A percentile compares a stretch with the other conserved stretches of the same genome.
These are phyloP conservation scores for Mycena indigotica DNA, from an alignment of 768 basidiomycete genomes.

Conservation along the genomic window DNA sequence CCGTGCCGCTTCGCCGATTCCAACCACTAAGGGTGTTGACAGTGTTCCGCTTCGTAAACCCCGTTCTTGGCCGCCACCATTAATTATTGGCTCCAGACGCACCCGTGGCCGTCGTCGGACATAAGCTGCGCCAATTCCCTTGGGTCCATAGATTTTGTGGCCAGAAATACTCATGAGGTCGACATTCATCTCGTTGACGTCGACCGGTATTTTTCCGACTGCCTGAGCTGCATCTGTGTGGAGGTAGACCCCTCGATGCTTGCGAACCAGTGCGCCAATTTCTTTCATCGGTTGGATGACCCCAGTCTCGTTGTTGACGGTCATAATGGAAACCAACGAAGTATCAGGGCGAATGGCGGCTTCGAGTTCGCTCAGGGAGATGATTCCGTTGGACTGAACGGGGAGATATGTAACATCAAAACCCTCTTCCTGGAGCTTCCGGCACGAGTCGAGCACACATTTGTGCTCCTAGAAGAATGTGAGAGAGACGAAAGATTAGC, in stretches of 20 bases:
- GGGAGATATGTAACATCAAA: slow-evolving; percentile 99
- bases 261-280: slow-evolving; percentile 83
- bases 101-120: slow-evolving; percentile 92
- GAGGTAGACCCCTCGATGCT: slow-evolving; percentile 89
- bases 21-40: slow-evolving; percentile 84
- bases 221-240: slow-evolving; percentile 99
- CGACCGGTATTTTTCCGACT: slow-evolving; percentile 84
- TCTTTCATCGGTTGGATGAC: slow-evolving; percentile 97
- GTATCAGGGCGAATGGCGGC: slow-evolving; percentile 90
- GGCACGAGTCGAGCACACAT: slow-evolving; percentile 97
- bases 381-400: slow-evolving; percentile 81
- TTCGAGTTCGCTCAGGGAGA: slow-evolving; percentile 79
- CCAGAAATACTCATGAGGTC: slow-evolving; percentile 96
- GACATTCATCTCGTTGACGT: slow-evolving; percentile 94
- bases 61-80: slow-evolving; percentile 96
- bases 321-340: slow-evolving; percentile 95
- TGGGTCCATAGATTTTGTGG: slow-evolving; percentile 98
- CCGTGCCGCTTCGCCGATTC: slow-evolving; percentile 92
- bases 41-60: slow-evolving; percentile 95
- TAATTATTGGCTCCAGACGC: slow-evolving; percentile 90
- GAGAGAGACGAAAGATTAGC: background rate
- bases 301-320: slow-evolving; percentile 99
- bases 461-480: slow-evolving; percentile 82
- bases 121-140: slow-evolving; percentile 93
- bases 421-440: slow-evolving; percentile 93